Evolutionary conservation across 257 asterid species (phyloP), one percentile per base, ranked within the genome.

Genomic region (Coffea eugenioides): DNA sequence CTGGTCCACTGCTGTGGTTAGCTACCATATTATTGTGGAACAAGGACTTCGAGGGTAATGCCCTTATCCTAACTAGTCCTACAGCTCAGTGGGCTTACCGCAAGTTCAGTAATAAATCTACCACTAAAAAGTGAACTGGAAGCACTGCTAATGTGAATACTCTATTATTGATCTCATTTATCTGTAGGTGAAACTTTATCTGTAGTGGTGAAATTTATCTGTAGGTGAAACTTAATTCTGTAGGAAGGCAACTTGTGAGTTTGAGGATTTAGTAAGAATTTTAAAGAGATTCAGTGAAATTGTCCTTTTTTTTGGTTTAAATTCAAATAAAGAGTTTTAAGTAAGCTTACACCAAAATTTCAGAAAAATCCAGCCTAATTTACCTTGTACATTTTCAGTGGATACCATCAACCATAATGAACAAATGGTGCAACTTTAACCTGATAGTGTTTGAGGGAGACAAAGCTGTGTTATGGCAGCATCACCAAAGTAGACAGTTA

Each of bases 401-500:
- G n/a, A 21, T 39, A 74, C 23, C 51, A 31, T 75, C 66, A 64
- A 11, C 74, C 78, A 49, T 64, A 62, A 62, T 14, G 23, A 56
- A 51, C 36, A 23, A 18, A 13, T 13, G 21, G n/a, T n/a, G 56
- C 25, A 49, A 70, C 69, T 70, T 49, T 49, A 71, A 45, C 51
- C 27, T 48, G 54, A 25, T 25, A 43, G 73, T 15, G 79, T 73
- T 43, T 12, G 46, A 56, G n/a, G 36, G 23, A 10, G 71, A 36
- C 72, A 48, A 39, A 73, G 81, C 74, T 74, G 66, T 10, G 77
- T 23, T 45, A 79, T 78, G 41, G 84, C 85, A 57, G 74, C 65
- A 48, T 83, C 85, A 48, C 93, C 95, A 78, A 92, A 93, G 80
- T 89, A 93, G 45, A 87, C 84, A 0, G 96, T 90, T 76, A 90